These are phyloP conservation scores for Herpetospermum pedunculosum DNA, from an alignment of 306 rosid genomes.

Conservation along the genomic window DNA sequence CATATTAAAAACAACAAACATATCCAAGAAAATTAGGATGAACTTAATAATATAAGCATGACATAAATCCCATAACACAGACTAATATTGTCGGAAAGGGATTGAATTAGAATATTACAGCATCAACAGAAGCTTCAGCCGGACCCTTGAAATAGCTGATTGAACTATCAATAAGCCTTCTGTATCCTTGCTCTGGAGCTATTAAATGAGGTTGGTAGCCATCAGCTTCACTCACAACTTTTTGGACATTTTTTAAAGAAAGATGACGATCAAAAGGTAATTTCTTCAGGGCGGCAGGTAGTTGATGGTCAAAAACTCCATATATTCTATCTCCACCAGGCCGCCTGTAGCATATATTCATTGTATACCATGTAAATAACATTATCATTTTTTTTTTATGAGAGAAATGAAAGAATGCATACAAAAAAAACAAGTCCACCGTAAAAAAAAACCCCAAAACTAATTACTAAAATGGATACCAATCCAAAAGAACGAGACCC, in stretches of 20 bases:
- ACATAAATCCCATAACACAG: not conserved
- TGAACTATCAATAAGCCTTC: slow-evolving; percentile 94
- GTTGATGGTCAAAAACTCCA: slow-evolving; percentile 88
- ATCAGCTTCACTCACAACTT: slow-evolving; percentile 91
- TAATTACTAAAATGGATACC: too few species aligned
- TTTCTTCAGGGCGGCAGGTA: slow-evolving; percentile 94
- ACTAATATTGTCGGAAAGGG: not conserved
- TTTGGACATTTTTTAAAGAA: slow-evolving; percentile 75
- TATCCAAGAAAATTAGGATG: not conserved
- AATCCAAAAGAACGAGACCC: too few species aligned
- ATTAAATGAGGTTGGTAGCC: slow-evolving; percentile 98
- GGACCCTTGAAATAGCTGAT: slow-evolving; percentile 95
- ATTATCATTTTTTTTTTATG: too few species aligned
- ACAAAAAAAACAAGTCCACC: too few species aligned
- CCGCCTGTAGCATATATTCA: slow-evolving; percentile 43
- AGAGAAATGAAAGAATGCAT: too few species aligned
- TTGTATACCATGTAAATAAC: slow-evolving; percentile 5
- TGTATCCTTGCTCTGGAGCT: slow-evolving; percentile 98
- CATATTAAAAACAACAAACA: not conserved
- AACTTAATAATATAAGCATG: not conserved
- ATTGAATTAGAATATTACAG: slow-evolving; percentile 40
- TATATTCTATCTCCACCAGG: slow-evolving; percentile 98
- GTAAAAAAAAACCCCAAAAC: too few species aligned
- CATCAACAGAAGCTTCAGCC: slow-evolving; percentile 99
- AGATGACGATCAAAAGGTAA: slow-evolving; percentile 97